Evolutionary conservation across 768 basidiomycete species (phyloP), one percentile per base, ranked within the genome.

Genomic region (Mycena filopes): DNA sequence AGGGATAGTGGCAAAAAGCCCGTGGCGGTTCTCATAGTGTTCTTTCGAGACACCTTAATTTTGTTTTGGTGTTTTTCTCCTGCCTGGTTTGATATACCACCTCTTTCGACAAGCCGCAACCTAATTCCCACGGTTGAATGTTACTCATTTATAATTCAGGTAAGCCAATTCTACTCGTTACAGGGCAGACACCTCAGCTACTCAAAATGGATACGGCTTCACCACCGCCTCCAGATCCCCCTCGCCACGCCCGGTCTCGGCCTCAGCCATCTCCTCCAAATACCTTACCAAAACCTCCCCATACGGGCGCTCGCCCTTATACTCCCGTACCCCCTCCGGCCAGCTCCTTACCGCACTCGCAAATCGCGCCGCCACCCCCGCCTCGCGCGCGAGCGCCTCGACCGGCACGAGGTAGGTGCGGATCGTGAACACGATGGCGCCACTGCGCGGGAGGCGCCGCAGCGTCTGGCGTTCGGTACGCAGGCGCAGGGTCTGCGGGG

Each of bases 351-450:
- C 76, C 7, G 89, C 89, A 51, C 84, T 85, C 16, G 86, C 89
- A 72, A 93, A 76, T 54, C 91, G 78, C 33, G 83, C 87, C 0
- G 89, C 83, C 13, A 89, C 84, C 0, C 87, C 89, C 10, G 78
- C 78, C 73, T 92, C 92, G 55, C 76, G 71, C 16, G 64, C 80
- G 2, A 92, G 74, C 41, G 84, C 82, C 25, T 79, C 81, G 38
- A 91, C 73, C 23, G 85, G 85, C 43, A 83, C 83, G 58, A 88
- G 55, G 76, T 91, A 91, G 50, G 87, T 88, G 41, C 90, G 81
- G 70, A 92, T 89, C 55, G 87, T 89, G 74, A 93, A 93, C 42
- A 89, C 75, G 40, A 92, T 81, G 2, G 85, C 89, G 13, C 91
- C 90, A 43, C 85, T 86, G 4, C 81, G 77, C 13, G 87, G 87